Evolutionary conservation across 2,329 filamentous ascomycete species (phyloP), one percentile per base, ranked within the genome.

Genomic region (Neofusicoccum cordaticola): DNA sequence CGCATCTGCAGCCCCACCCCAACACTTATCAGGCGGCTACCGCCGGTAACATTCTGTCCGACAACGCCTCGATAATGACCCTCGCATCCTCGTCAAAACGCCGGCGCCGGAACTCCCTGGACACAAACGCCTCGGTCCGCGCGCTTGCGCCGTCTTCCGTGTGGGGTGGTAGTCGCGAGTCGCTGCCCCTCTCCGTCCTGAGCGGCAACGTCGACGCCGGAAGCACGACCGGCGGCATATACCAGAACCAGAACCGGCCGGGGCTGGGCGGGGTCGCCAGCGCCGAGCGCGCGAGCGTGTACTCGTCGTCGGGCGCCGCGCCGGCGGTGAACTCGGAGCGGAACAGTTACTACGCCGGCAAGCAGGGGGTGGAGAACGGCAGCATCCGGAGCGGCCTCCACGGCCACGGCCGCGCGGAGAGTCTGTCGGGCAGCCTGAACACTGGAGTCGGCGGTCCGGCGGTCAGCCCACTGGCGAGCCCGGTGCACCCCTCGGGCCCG

Each of bases 21-120:
- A 85, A 87, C 4, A 93, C 90, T 0, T 94, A 94, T 75, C 85
- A 83, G 58, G 86, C 85, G n/a, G 90, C 90, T 1, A 94, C 90
- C 0, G 91, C 91, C 61, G 93, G 93, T 77, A 92, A 91, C 71
- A 83, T 94, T 5, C 81, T 94, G 39, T 92, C 90, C 1, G 92
- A 96, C 75, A 92, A 96, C 73, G 92, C 92, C 22, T 94, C 91
- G 31, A 93, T 96, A 69, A 79, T 96, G 66, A 96, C 92, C 0
- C 83, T 96, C 13, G 92, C 92, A 2, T 94, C 91, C 3, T 93
- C 90, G 0, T 92, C 89, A 68, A 92, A 94, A 78, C 86, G 89
- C 42, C 85, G 88, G 34, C 88, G 92, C 41, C 86, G 91, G 56
- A 86, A 91, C 66, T 93, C 90, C 35, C 88, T 94, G 77, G 92